phyloP scores from a whole-genome alignment of 106 monocot genomes.

The Acorus calamus region DNA sequence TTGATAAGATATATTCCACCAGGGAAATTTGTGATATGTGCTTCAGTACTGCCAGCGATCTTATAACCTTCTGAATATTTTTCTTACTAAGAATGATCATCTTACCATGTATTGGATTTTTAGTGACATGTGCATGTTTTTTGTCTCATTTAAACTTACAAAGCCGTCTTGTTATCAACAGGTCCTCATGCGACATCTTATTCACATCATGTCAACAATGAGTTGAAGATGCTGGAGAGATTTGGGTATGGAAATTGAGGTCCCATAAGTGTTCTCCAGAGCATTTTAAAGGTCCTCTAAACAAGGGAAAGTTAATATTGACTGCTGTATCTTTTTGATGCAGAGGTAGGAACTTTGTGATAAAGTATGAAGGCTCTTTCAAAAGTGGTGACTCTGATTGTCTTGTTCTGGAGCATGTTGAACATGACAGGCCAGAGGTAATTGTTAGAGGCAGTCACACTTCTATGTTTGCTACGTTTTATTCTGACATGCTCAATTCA shows the following conservation, averaged over 20 bases:
- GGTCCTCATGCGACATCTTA: conserved; percentile 85
- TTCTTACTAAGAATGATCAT: no score
- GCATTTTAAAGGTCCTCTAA: neutral
- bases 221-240: conserved; percentile 85
- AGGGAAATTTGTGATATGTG: neutral
- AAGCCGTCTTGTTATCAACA: conserved; percentile 1
- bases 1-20: neutral
- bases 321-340: conserved; percentile 9
- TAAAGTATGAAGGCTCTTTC: conserved; percentile 81
- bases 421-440: conserved; percentile 98
- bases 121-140: no score
- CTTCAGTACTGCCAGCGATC: no score
- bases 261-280: neutral
- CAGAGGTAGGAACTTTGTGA: conserved; percentile 77
- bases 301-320: neutral
- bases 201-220: conserved; percentile 78
- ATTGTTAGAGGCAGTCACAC: neutral
- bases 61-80: no score
- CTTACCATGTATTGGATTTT: no score
- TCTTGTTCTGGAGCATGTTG: conserved; percentile 87
- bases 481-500: neutral
- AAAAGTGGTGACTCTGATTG: conserved; percentile 60
- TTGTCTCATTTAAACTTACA: no score
- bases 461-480: neutral
- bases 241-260: conserved; percentile 57